These are phyloP conservation scores for Andrographis paniculata DNA, from an alignment of 305 asterid species.

Conservation along the genomic window DNA sequence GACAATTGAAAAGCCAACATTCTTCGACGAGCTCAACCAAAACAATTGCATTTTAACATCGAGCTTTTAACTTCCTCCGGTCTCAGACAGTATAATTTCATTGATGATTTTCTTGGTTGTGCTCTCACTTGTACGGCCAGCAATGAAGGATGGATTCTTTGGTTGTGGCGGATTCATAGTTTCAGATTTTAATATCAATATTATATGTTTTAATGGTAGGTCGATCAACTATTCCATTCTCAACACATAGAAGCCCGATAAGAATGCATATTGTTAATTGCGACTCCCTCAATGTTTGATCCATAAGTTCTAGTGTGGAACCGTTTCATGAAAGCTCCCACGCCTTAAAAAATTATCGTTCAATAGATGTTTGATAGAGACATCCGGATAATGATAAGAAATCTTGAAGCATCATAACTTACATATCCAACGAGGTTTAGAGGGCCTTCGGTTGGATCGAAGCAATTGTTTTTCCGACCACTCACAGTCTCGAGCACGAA, in stretches of 20 bases:
- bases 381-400: too few relatives aligned
- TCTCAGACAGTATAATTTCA: constrained; percentile 18
- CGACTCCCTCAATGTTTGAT: constrained; percentile 28
- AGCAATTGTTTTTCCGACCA: too few relatives aligned
- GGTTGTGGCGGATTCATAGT: constrained; percentile 23
- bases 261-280: constrained; percentile 35
- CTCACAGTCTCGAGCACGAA: too few relatives aligned
- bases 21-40: too few relatives aligned
- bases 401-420: too few relatives aligned
- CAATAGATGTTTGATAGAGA: too few relatives aligned
- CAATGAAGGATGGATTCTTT: constrained; percentile 36
- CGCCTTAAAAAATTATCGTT: too few relatives aligned
- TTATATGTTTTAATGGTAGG: constrained; percentile 39
- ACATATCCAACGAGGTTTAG: constrained; percentile 44
- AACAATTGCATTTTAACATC: too few relatives aligned
- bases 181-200: constrained; percentile 34
- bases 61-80: constrained; percentile 14
- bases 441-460: too few relatives aligned
- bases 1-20: too few relatives aligned
- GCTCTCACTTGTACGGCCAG: constrained; percentile 2
- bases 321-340: constrained; percentile 49
- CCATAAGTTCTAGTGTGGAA: constrained; percentile 30
- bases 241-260: constrained; percentile 47
- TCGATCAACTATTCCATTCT: constrained; percentile 42
- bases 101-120: too few relatives aligned